Base-by-base conservation (phyloP, 257 asterid genomes). In the Cruciata laevipes region DNA sequence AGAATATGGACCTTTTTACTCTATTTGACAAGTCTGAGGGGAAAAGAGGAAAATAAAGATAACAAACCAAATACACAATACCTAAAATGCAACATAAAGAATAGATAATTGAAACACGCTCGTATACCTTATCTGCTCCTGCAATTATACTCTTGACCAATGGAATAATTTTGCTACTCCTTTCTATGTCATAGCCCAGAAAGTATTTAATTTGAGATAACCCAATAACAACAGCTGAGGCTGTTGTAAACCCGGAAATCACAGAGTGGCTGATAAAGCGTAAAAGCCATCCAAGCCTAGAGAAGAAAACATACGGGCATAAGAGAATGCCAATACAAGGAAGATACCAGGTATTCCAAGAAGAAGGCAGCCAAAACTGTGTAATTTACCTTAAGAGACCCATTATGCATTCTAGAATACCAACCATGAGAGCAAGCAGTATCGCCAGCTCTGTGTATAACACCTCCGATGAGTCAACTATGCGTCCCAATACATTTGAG, bases 201-300 rank as follows among this genome's bases (percentile, higher is more conserved):
- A 94, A 94, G 78, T 94, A 90, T 73, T 94, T 94, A 66, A 89
- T 95, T 87, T 94, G 95, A 74, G 99, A 94, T 83, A 94, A 79
- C 78, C 85, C 97, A 82, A 94, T 94, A 53, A 90, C 97, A 85
- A 94, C 81, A 73, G 99, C 99, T 74, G 99, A 94, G 76, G 99
- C 97, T 17, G 99, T 94, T 52, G 99, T 94, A 80, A 94, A 94
- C 79, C 97, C 99, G 85, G 99, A 94, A 80, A 94, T 94, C 84
- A 94, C 99, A 52, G 99, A 90, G 83, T 88, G 99, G 77, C 99
- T 94, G 85, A 94, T 90, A 86, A 94, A 94, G 55, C 99, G 96
- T 71, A 94, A 78, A 72, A 94, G 87, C 99, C 99, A 94, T 69
- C 99, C 99, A 75, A 94, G 99, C 95, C 99, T 94, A 74, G 73